Conservation (phyloP, 148 eudicot species). For the Cornus florida region DNA sequence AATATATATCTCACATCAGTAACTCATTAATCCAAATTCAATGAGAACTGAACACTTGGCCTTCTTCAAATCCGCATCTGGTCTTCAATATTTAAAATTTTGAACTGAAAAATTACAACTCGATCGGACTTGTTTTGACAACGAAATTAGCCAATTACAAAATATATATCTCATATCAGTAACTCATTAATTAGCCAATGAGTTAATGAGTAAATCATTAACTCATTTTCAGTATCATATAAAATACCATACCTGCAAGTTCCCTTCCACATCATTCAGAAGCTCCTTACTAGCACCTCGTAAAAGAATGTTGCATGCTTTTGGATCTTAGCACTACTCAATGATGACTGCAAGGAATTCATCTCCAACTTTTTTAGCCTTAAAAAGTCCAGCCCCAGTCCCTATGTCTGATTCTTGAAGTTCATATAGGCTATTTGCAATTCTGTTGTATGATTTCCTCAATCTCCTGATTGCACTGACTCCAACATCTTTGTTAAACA, state of each 20-base stretch:
- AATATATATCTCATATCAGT: no score
- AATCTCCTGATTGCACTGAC: conserved; percentile 89
- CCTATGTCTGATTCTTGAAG: conserved; percentile 94
- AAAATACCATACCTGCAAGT: conserved; percentile 63
- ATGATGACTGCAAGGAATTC: conserved; percentile 86
- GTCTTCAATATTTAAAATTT: no score
- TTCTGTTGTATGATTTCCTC: conserved; percentile 90
- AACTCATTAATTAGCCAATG: no score
- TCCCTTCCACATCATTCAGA: conserved; percentile 90
- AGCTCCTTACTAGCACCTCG: conserved; percentile 96
- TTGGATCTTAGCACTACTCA: conserved; percentile 88
- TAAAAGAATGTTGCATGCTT: conserved; percentile 84
- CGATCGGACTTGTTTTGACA: no score
- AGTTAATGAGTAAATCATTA: no score
- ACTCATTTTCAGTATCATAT: not conserved
- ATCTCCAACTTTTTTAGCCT: conserved; percentile 91
- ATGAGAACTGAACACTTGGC: no score
- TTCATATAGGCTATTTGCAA: conserved; percentile 91
- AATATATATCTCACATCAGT: no score
- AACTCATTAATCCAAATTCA: no score
- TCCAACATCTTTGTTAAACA: conserved; percentile 94
- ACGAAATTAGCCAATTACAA: no score
- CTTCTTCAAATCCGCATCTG: no score
- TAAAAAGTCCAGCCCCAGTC: conserved; percentile 90
- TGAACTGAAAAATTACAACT: no score